phyloP scores from a whole-genome alignment of 2,329 filamentous ascomycete genomes.

The Colletotrichum horii region DNA sequence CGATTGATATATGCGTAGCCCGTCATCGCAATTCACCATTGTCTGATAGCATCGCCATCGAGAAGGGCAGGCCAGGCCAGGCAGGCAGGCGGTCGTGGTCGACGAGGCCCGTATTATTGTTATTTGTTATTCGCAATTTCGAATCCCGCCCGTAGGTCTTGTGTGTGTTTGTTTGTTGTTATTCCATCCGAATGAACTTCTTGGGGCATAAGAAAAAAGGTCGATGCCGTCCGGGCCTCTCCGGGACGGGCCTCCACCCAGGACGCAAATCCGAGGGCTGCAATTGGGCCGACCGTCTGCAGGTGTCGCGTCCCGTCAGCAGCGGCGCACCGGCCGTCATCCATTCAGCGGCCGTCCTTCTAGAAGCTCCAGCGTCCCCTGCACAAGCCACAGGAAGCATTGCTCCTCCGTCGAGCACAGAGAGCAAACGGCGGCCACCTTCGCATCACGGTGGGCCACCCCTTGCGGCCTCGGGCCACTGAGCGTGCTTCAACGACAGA shows the following conservation, averaged over 20 bases:
- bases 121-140: not conserved
- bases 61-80: not conserved
- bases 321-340: constrained; percentile 5
- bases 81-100: not conserved
- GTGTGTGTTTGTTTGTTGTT: not conserved
- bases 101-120: not conserved
- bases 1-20: not conserved
- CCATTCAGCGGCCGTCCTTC: constrained; percentile 16
- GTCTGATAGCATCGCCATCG: not conserved
- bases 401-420: not conserved
- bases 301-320: constrained; percentile 2
- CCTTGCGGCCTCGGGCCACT: not conserved
- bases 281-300: not conserved
- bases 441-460: no score
- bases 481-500: not conserved
- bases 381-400: not conserved
- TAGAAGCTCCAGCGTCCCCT: constrained; percentile 4
- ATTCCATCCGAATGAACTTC: not conserved
- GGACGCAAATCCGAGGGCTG: not conserved
- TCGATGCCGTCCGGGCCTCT: constrained; percentile 10
- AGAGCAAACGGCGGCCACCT: not conserved
- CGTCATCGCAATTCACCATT: not conserved
- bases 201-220: not conserved
- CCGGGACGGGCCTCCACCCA: constrained; percentile 17
- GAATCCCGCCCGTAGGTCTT: not conserved